Base-by-base conservation (phyloP, 306 rosid genomes). In the Acacia melanoxylon region DNA sequence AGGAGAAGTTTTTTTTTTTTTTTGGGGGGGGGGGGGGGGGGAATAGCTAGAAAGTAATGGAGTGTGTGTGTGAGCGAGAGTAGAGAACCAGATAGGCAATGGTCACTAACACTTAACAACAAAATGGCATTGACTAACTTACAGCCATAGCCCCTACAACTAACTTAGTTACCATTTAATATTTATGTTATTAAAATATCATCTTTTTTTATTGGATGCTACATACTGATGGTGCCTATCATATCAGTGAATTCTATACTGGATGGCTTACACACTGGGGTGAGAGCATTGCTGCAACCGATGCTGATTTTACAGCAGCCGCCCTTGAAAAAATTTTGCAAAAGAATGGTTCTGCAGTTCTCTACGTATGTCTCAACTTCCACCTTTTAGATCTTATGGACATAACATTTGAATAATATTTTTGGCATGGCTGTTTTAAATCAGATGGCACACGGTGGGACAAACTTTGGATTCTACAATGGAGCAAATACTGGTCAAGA, bases 261-360 rank as follows among this genome's bases (percentile, higher is more conserved):
- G 99, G 98, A 35, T 95, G 99, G 99, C 96, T 95, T 78, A 95
- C 97, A 12, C 99, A 95, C 22, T 95, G 99, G 99, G 96, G 99
- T 75, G 99, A 95, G 86, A 81, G 81, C 74, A 83, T 80, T 79
- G 96, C 97, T 4, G 66, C 54, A 78, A 95, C 98, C 77, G 88
- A 48, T 72, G 98, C 99, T 80, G 84, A 89, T 80, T 85, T 75
- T 79, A 92, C 97, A 52, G 98, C 98, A 75, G 85, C 93, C 61
- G 81, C 90, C 44, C 90, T 95, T 85, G 84, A 88, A 76, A 86
- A 85, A 49, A 92, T 95, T 85, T 84, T 95, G 94, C 88, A 73
- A 71, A 86, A 83, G 83, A 93, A 95, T 83, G 98, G 97, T 67
- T 95, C 98, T 68, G 96, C 89, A 24, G 96, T 93, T 79, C 93